phyloP scores from a whole-genome alignment of 768 basidiomycete genomes.

The Agaricus blazei region DNA sequence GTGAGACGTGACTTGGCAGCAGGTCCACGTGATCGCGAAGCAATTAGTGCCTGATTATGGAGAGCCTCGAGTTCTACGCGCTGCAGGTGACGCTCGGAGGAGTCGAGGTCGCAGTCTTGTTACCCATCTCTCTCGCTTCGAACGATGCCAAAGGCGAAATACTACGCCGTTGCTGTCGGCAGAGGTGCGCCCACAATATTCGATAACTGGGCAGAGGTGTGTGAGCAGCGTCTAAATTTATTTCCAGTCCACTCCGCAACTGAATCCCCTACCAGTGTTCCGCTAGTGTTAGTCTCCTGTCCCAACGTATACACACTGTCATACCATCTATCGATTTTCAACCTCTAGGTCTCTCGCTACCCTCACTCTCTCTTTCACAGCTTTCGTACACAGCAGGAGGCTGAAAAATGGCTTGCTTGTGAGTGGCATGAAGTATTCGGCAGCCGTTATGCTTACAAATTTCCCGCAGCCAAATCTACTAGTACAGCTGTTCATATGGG shows the following conservation, averaged over 20 bases:
- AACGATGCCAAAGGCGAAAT: constrained; percentile 36
- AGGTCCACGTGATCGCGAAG: too few species aligned
- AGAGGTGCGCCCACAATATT: constrained; percentile 56
- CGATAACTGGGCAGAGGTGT: constrained; percentile 54
- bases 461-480: background rate
- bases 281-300: constrained; percentile 29
- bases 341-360: constrained; percentile 43
- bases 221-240: constrained; percentile 10
- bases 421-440: constrained; percentile 5
- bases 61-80: background rate
- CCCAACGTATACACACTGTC: background rate
- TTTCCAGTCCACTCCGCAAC: background rate
- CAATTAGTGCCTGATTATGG: background rate
- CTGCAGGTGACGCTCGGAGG: background rate
- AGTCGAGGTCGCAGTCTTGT: too few species aligned
- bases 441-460: background rate
- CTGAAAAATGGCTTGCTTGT: constrained; percentile 48
- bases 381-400: constrained; percentile 38
- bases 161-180: constrained; percentile 58
- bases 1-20: too few species aligned
- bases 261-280: constrained; percentile 34
- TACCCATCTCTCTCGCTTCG: background rate
- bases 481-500: background rate
- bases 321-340: background rate
- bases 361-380: constrained; percentile 49